These are phyloP conservation scores for Isabelozyma pseudorhagii DNA, from an alignment of 805 yeast species.

Conservation along the genomic window DNA sequence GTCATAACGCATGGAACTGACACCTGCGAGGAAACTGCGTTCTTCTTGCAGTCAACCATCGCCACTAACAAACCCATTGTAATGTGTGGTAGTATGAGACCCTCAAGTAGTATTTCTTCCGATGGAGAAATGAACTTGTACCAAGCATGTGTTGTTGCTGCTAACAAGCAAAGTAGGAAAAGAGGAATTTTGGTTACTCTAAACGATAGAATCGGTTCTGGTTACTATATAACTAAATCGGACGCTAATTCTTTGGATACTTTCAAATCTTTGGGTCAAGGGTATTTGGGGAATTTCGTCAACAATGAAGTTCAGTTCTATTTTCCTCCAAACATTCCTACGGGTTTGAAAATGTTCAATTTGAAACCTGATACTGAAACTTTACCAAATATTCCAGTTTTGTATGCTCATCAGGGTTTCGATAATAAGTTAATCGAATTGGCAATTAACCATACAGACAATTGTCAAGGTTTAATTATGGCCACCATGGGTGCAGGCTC, in stretches of 20 bases:
- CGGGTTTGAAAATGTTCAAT: conserved; percentile 29
- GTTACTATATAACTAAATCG: conserved; percentile 66
- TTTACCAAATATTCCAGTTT: conserved; percentile 49
- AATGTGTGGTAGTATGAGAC: conserved; percentile 73
- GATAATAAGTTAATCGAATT: conserved; percentile 46
- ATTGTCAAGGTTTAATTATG: conserved; percentile 53
- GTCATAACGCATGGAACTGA: conserved; percentile 75
- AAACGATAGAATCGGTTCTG: conserved; percentile 67
- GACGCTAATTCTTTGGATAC: conserved; percentile 71
- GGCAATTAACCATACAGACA: conserved; percentile 38
- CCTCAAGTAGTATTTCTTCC: conserved; percentile 64
- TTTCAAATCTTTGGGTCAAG: conserved; percentile 65
- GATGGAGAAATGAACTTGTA: conserved; percentile 74
- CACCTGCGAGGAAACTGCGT: conserved; percentile 65
- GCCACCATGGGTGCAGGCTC: conserved; percentile 78
- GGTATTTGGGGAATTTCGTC: conserved; percentile 67
- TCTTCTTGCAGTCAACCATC: conserved; percentile 53
- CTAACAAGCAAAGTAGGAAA: conserved; percentile 45
- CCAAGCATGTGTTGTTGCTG: conserved; percentile 65
- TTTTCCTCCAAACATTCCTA: conserved; percentile 60
- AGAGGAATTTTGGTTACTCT: conserved; percentile 64
- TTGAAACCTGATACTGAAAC: conserved; percentile 8
- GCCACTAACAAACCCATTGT: conserved; percentile 53
- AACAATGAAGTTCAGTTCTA: conserved; percentile 63
- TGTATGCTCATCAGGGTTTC: conserved; percentile 63